Evolutionary conservation across 768 basidiomycete genomes (phyloP).

Genomic region (Xerocomellus dryophilus): DNA sequence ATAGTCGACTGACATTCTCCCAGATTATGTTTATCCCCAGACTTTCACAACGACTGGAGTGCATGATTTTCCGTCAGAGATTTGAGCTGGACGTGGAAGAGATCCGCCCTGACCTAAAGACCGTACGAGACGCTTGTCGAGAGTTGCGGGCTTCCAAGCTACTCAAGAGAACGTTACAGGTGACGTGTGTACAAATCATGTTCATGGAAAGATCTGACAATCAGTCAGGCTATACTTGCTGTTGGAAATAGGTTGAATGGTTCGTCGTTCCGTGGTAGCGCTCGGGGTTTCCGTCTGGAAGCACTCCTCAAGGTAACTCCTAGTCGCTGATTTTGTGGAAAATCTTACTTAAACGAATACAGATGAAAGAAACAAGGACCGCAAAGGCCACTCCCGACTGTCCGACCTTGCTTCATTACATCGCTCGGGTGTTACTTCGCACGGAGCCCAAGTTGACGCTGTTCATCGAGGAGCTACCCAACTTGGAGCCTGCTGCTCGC

Average conservation of each 20-base stretch:
- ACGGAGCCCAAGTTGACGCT: constrained; percentile 60
- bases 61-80: constrained; percentile 81
- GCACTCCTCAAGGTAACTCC: constrained; percentile 71
- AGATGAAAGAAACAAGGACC: constrained; percentile 86
- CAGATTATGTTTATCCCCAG: constrained; percentile 80
- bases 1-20: constrained; percentile 3
- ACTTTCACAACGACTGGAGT: constrained; percentile 67
- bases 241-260: constrained; percentile 84
- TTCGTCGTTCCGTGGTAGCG: constrained; percentile 79
- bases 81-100: constrained; percentile 83
- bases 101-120: constrained; percentile 75
- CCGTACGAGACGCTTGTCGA: constrained; percentile 62
- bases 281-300: constrained; percentile 81
- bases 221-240: constrained; percentile 57
- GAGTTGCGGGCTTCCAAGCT: constrained; percentile 63
- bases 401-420: constrained; percentile 87
- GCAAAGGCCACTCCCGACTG: constrained; percentile 64
- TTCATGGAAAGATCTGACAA: background rate
- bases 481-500: constrained; percentile 78
- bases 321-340: background rate
- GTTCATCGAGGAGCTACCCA: constrained; percentile 80
- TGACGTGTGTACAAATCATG: constrained; percentile 19
- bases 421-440: constrained; percentile 71
- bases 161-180: constrained; percentile 72
- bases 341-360: background rate